phyloP scores from a whole-genome alignment of 2,329 filamentous ascomycete species.

The Fusarium sacchari region DNA sequence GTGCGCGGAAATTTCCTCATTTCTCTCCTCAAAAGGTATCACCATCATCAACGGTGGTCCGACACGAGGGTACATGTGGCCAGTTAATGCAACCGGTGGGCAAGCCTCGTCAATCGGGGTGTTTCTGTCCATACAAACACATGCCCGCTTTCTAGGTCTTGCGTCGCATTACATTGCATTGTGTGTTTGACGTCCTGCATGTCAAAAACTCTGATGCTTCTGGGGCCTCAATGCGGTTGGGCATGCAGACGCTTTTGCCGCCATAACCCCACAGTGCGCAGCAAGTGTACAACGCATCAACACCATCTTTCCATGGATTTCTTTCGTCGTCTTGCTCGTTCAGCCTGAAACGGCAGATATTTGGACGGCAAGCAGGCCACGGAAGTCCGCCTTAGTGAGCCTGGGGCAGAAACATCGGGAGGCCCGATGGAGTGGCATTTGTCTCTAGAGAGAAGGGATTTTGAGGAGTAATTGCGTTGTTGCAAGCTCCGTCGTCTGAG shows the following conservation, averaged over 20 bases:
- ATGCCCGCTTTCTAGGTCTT: slow-evolving; percentile 22
- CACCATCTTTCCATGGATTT: slow-evolving; percentile 40
- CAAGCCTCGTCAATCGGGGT: slow-evolving; percentile 36
- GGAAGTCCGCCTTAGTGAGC: not conserved
- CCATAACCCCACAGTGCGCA: slow-evolving; percentile 49
- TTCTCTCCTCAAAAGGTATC: slow-evolving; percentile 21
- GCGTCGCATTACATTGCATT: slow-evolving; percentile 13
- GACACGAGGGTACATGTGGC: slow-evolving; percentile 1
- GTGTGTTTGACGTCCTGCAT: slow-evolving; percentile 35
- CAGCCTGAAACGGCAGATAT: slow-evolving; percentile 20
- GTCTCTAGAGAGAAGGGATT: not conserved
- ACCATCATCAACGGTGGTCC: slow-evolving; percentile 8
- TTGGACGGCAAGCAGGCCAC: slow-evolving; percentile 3
- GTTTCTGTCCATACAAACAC: slow-evolving; percentile 31
- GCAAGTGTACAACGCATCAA: slow-evolving; percentile 61
- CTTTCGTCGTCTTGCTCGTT: slow-evolving; percentile 9
- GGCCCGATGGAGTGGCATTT: not conserved
- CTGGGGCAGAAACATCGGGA: not conserved
- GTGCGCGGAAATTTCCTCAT: not conserved
- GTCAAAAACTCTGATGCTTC: slow-evolving; percentile 30
- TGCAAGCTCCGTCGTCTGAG: not conserved
- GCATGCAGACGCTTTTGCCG: slow-evolving; percentile 58
- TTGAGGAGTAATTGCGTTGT: not conserved
- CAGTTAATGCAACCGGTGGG: slow-evolving; percentile 30
- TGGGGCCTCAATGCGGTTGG: slow-evolving; percentile 55